Evolutionary conservation across 768 basidiomycete species (phyloP), one percentile per base, ranked within the genome.

Genomic region (Mrakia blollopis): DNA sequence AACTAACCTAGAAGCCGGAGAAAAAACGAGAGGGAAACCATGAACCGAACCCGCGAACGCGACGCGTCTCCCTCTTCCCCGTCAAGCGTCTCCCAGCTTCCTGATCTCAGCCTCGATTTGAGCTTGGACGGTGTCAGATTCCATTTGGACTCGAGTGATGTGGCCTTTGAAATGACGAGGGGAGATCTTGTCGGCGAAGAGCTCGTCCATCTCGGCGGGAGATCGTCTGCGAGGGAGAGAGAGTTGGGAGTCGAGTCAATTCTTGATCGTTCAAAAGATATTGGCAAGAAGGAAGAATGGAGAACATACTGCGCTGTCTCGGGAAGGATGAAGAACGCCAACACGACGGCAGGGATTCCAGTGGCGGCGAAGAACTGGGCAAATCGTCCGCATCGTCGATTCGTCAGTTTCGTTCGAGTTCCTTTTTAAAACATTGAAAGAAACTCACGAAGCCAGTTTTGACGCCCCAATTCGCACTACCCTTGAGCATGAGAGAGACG

Each of bases 401-500:
- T 35, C 32, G 32, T 50, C 47, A 50, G 18, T 50, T 50, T 50
- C 16, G 32, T 50, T 50, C 16, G 32, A 65, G 13, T 18, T 37
- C n/a, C 32, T 18, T 32, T 14, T 21, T 1, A 8, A 3, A 21
- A 18, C 32, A 21, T 2, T 3, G 10, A 3, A 1, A 21, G n/a
- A 65, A 35, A 65, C 30, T 35, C 30, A 39, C 63, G 63, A 65
- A 57, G 3, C 57, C 57, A 11, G 57, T 57, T n/a, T 28, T 57
- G 63, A 65, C 63, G 7, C 63, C 30, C 63, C 63, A 65, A 23
- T 65, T 65, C 2, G 63, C 63, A 16, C 32, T 35, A 37, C 63
- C 63, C 23, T 39, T 65, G 32, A 81, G 76, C 80, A 81, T 81
- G 63, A 78, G 78, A 16, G 80, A 79, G 23, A 81, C 80, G 25